Evolutionary conservation across 768 basidiomycete species (phyloP), one percentile per base, ranked within the genome.

Genomic region (Macrolepiota fuliginosa): DNA sequence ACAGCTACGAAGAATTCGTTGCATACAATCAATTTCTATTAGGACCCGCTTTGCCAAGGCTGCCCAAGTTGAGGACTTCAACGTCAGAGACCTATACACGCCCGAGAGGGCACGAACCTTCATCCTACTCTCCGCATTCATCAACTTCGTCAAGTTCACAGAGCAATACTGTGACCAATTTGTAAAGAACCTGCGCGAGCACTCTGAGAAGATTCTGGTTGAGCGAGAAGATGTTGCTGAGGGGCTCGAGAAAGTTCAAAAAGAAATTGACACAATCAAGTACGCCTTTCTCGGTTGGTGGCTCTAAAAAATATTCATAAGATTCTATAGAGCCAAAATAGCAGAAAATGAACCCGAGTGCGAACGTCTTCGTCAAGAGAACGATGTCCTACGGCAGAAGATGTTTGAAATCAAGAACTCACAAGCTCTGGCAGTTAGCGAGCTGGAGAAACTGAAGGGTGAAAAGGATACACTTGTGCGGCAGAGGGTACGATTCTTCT

Each of bases 71-170:
- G 83, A 88, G 58, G 87, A 90, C 70, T 95, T 96, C 71, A 87
- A 81, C 64, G 77, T 90, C 56, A 84, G 79, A 65, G 95, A 97
- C 65, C 72, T 96, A 17, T 79, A 80, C 58, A 80, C 78, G 50
- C 95, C 95, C 1, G 89, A 92, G 7, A 76, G 85, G 27, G 83
- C 88, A 45, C 87, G 95, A 29, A 91, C 93, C 0, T 81, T 89
- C 29, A 79, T 83, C 56, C 78, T 91, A 42, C 83, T 97, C 64
- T 92, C 92, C 37, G 93, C 90, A 2, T 90, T 96, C 66, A 92
- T 96, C 78, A 97, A 97, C 74, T 93, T 96, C 71, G 85, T 94
- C 73, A 93, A 92, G 73, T 96, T 95, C 72, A 88, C 87, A 13
- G 90, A 88, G 66, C 90, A 92, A 65, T 79, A 77, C 62, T 87